Percentiles rank a stretch among this genome's conserved stretches.
Conservation (phyloP, 441 rosid species). For the Kokia cookei region DNA sequence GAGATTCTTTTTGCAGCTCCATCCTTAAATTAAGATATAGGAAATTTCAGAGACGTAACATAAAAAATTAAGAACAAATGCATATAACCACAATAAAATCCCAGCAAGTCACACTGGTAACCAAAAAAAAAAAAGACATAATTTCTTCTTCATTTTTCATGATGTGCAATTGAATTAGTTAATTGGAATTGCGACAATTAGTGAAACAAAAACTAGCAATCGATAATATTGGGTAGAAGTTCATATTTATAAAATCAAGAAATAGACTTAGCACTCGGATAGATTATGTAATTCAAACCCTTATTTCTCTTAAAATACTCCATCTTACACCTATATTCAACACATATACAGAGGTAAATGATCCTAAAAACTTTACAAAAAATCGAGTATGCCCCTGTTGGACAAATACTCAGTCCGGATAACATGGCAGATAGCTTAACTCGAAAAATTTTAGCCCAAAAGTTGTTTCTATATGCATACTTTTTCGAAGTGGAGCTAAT, state of each 20-base stretch:
- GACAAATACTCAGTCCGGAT: neutral
- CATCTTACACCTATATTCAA: neutral
- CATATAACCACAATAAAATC: conserved; percentile 3
- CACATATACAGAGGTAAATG: too few relatives aligned
- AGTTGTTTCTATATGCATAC: neutral
- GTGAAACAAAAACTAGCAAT: neutral
- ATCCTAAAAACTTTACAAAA: neutral
- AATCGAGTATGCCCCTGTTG: neutral
- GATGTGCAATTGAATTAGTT: neutral
- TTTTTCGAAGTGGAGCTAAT: neutral
- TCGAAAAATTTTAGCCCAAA: neutral
- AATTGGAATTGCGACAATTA: conserved; percentile 2
- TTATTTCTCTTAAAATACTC: neutral
- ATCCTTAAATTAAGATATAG: conserved; percentile 52
- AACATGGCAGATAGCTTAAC: neutral
- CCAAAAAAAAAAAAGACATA: neutral
- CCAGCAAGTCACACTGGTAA: conserved; percentile 2
- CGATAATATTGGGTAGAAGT: neutral
- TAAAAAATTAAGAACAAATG: neutral
- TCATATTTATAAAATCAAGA: neutral
- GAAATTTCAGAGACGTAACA: conserved; percentile 30
- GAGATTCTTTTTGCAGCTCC: conserved; percentile 59
- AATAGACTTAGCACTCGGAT: neutral
- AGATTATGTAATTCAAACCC: neutral
- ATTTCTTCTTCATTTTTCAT: neutral